Percentiles rank a stretch among this genome's conserved stretches.
phyloP scores from a whole-genome alignment of 2,329 filamentous ascomycete genomes.

The Penicillium sclerotiorum region DNA sequence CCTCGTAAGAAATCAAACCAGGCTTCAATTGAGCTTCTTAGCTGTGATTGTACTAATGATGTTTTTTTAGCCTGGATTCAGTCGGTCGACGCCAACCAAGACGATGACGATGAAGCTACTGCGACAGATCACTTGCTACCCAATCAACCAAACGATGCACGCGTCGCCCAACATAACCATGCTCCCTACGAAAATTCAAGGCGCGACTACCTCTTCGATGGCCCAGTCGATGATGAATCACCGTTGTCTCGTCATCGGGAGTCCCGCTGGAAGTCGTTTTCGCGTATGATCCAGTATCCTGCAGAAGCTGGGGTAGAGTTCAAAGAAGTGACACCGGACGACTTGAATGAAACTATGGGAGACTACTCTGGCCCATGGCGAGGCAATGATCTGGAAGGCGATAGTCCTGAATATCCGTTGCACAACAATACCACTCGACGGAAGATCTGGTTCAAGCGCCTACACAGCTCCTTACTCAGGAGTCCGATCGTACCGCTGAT shows the following conservation, averaged over 20 bases:
- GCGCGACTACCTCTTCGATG: slow-evolving; percentile 14
- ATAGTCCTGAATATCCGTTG: slow-evolving; percentile 54
- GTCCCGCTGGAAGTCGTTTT: slow-evolving; percentile 53
- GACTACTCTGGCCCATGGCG: slow-evolving; percentile 57
- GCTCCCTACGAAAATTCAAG: slow-evolving; percentile 38
- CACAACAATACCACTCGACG: slow-evolving; percentile 55
- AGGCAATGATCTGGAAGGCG: slow-evolving; percentile 49
- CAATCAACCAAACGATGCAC: slow-evolving; percentile 40
- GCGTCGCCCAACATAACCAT: slow-evolving; percentile 51
- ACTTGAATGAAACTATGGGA: slow-evolving; percentile 48
- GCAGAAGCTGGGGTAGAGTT: slow-evolving; percentile 37
- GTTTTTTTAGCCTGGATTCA: slow-evolving; percentile 45
- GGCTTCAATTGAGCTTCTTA: background rate
- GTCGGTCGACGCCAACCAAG: slow-evolving; percentile 41
- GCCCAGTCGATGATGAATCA: slow-evolving; percentile 2
- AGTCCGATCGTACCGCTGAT: slow-evolving; percentile 84
- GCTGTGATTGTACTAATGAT: slow-evolving; percentile 8
- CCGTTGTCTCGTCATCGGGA: slow-evolving; percentile 29
- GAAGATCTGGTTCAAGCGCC: slow-evolving; percentile 59
- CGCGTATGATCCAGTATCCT: slow-evolving; percentile 46
- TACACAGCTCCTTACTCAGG: slow-evolving; percentile 71
- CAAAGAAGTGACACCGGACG: slow-evolving; percentile 49
- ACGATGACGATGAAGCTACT: slow-evolving; percentile 38
- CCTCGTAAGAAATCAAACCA: slow-evolving; percentile 35
- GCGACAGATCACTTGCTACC: slow-evolving; percentile 40